Conservation (phyloP, 805 yeast genomes). For the Saturnispora halmiae region DNA sequence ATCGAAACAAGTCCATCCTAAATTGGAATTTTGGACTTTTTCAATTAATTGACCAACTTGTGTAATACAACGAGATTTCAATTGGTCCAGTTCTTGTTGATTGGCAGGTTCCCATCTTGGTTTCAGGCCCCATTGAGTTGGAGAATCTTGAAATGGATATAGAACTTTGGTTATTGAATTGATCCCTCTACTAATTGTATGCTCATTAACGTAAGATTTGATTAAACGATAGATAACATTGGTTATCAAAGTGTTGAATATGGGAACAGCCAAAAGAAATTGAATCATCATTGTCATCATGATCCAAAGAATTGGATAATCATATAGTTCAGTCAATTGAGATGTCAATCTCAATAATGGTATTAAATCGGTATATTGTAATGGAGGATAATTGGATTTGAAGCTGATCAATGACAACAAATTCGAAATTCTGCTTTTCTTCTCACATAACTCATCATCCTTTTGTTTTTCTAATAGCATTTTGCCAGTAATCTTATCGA, state of each 20-base stretch:
- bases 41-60: not conserved
- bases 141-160: slow-evolving; percentile 20
- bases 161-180: slow-evolving; percentile 32
- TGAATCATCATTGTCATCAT: slow-evolving; percentile 7
- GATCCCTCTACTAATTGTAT: slow-evolving; percentile 41
- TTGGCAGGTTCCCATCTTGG: slow-evolving; percentile 6
- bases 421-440: not conserved
- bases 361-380: slow-evolving; percentile 10
- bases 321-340: slow-evolving; percentile 1
- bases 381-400: not conserved
- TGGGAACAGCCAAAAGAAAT: not conserved
- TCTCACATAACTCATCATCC: not conserved
- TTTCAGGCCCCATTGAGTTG: slow-evolving; percentile 7
- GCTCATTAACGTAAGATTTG: slow-evolving; percentile 55
- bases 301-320: slow-evolving; percentile 8
- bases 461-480: not conserved
- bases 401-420: not conserved
- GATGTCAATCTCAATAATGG: slow-evolving; percentile 8
- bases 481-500: slow-evolving; percentile 19
- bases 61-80: not conserved
- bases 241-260: slow-evolving; percentile 11
- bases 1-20: slow-evolving; percentile 3
- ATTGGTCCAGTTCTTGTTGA: not conserved
- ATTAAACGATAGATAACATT: slow-evolving; percentile 15
- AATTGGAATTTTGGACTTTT: not conserved